Conservation (phyloP, 768 basidiomycete species). For the Trametes cubensis region DNA sequence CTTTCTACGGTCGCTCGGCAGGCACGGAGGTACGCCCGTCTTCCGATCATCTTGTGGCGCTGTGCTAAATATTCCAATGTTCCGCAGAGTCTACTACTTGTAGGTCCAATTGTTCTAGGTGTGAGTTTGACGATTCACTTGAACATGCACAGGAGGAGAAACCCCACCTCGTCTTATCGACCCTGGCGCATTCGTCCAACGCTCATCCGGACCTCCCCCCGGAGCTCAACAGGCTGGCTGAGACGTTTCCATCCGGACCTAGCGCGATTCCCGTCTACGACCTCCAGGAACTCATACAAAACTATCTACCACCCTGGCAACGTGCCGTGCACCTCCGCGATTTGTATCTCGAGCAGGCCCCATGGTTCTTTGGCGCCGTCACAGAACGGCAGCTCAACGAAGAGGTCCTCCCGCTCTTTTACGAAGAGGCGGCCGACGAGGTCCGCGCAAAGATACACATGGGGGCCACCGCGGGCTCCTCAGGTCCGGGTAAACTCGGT, state of each 20-base stretch:
- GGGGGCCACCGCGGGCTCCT: conserved; percentile 3
- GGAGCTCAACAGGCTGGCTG: conserved; percentile 32
- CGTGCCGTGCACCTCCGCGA: conserved; percentile 61
- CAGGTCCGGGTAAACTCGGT: conserved; percentile 45
- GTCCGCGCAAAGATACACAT: background rate
- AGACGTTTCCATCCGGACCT: conserved; percentile 54
- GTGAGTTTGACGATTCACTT: background rate
- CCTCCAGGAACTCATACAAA: conserved; percentile 48
- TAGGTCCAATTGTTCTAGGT: conserved; percentile 13
- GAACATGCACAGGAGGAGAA: conserved; percentile 21
- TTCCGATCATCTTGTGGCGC: background rate
- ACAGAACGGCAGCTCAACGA: conserved; percentile 65
- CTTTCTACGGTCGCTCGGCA: conserved; percentile 76
- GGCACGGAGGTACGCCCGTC: conserved; percentile 64
- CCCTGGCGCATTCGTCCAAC: background rate
- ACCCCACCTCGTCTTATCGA: conserved; percentile 2
- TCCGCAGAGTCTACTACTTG: conserved; percentile 29
- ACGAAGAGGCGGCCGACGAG: conserved; percentile 62
- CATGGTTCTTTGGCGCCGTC: conserved; percentile 80
- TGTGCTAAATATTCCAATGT: background rate
- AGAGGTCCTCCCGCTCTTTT: conserved; percentile 64
- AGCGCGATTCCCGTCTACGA: conserved; percentile 40
- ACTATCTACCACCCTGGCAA: conserved; percentile 59
- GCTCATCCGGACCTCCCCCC: conserved; percentile 19
- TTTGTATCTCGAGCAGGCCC: conserved; percentile 77